These are phyloP conservation scores for Mrakia gelida DNA, from an alignment of 768 basidiomycete species.

Conservation along the genomic window DNA sequence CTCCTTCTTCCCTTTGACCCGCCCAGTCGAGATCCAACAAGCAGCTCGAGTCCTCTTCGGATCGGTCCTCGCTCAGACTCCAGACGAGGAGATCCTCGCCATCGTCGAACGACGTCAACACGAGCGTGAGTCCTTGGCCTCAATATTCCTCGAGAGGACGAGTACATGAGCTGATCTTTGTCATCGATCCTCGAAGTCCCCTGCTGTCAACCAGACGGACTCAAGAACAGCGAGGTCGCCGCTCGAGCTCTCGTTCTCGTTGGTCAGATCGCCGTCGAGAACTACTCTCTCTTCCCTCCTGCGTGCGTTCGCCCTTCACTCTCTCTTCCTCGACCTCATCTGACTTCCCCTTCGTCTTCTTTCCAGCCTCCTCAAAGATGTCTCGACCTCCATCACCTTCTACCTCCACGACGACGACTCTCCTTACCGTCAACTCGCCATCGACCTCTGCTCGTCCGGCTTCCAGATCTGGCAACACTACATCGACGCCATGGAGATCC, in stretches of 20 bases:
- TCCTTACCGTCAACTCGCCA: conserved; percentile 59
- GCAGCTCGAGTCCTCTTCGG: conserved; percentile 76
- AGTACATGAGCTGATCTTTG: not conserved
- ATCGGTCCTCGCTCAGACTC: conserved; percentile 61
- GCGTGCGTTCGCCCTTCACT: conserved; percentile 50
- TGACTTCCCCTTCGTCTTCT: not conserved
- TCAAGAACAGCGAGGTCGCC: conserved; percentile 57
- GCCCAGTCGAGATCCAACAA: conserved; percentile 65
- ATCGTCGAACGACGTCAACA: conserved; percentile 64
- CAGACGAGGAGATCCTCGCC: conserved; percentile 61
- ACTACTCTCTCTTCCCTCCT: conserved; percentile 67
- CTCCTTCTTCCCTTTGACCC: not conserved
- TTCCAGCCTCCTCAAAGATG: conserved; percentile 68
- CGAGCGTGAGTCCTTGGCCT: conserved; percentile 50
- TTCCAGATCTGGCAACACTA: conserved; percentile 94
- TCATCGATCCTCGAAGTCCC: conserved; percentile 50
- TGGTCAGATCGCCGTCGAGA: conserved; percentile 75
- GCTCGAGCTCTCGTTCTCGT: conserved; percentile 74
- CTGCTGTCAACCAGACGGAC: conserved; percentile 57
- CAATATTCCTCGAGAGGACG: not conserved
- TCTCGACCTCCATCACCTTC: conserved; percentile 72
- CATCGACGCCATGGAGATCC: conserved; percentile 79
- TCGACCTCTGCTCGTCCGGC: conserved; percentile 85
- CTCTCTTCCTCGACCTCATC: not conserved
- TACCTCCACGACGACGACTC: conserved; percentile 64